A percentile compares a stretch with the other conserved stretches of the same genome.
Evolutionary conservation across 257 asterid genomes (phyloP).

Genomic region (Phtheirospermum japonicum): DNA sequence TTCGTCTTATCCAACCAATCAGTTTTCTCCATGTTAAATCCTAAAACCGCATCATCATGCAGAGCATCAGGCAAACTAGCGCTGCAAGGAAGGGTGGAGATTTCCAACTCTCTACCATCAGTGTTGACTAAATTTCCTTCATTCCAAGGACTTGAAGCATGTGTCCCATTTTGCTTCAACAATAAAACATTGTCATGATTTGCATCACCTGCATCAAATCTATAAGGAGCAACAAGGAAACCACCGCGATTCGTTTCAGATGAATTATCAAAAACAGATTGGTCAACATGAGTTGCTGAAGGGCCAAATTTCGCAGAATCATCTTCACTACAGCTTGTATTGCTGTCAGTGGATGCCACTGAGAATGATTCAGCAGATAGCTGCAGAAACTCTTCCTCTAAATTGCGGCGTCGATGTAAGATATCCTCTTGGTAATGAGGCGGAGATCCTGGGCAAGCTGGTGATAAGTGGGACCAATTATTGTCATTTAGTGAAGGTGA

Average conservation of each 20-base stretch:
- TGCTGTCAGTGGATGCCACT: slow-evolving; percentile 76
- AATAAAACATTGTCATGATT: slow-evolving; percentile 32
- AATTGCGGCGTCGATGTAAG: slow-evolving; percentile 79
- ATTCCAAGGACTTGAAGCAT: slow-evolving; percentile 22
- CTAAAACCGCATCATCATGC: slow-evolving; percentile 31
- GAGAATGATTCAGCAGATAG: slow-evolving; percentile 72
- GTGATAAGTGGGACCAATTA: slow-evolving; percentile 43
- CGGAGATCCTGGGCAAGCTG: slow-evolving; percentile 71
- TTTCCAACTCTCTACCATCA: slow-evolving; percentile 34
- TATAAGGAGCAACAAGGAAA: slow-evolving; percentile 21
- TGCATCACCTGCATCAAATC: slow-evolving; percentile 28
- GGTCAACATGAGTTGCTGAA: slow-evolving; percentile 38
- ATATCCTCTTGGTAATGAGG: slow-evolving; percentile 90
- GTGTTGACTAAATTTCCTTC: slow-evolving; percentile 31
- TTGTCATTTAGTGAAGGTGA: slow-evolving; percentile 41
- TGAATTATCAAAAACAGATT: slow-evolving; percentile 34
- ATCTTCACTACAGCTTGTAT: slow-evolving; percentile 73
- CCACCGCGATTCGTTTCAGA: slow-evolving; percentile 33
- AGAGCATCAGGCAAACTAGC: slow-evolving; percentile 29
- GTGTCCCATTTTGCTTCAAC: slow-evolving; percentile 41
- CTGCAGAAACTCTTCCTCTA: slow-evolving; percentile 89
- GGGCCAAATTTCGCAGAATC: slow-evolving; percentile 46
- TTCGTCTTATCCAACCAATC: slow-evolving; percentile 47
- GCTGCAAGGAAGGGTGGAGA: slow-evolving; percentile 27
- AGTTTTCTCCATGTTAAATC: slow-evolving; percentile 33